Percentiles rank a stretch among this genome's conserved stretches.
Evolutionary conservation across 2,329 filamentous ascomycete genomes (phyloP).

Genomic region (Aspergillus bombycis): DNA sequence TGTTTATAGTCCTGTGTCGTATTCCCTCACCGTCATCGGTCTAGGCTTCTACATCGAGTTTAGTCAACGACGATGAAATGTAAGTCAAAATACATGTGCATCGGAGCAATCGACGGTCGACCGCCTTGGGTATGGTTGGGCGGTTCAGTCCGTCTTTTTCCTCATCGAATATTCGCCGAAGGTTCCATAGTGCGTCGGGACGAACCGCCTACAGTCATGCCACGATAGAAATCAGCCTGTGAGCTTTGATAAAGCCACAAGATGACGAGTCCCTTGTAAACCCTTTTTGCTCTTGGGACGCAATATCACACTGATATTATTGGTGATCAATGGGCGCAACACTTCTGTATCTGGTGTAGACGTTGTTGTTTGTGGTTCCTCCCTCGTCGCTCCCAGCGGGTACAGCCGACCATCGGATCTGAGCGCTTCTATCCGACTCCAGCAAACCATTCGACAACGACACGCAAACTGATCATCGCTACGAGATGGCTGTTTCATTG

Average conservation of each 20-base stretch:
- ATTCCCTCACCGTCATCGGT: neutral
- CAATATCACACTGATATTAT: neutral
- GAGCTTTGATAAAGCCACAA: neutral
- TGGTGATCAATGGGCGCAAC: neutral
- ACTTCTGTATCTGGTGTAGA: constrained; percentile 3
- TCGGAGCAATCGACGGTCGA: neutral
- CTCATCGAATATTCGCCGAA: constrained; percentile 1
- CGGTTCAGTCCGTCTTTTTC: neutral
- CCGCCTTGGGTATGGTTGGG: neutral
- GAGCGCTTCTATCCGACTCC: constrained; percentile 14
- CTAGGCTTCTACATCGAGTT: neutral
- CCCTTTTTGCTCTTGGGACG: neutral
- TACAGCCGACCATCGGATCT: constrained; percentile 18
- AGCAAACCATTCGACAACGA: constrained; percentile 2
- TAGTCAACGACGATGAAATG: neutral
- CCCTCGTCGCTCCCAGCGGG: constrained; percentile 8
- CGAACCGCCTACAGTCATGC: constrained; percentile 3
- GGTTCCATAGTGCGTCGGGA: constrained; percentile 11
- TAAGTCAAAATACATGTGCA: neutral
- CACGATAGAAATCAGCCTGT: constrained; percentile 1
- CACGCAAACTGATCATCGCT: constrained; percentile 4
- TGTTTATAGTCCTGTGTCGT: no score
- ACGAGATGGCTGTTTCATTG: constrained; percentile 1
- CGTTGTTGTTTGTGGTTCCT: neutral
- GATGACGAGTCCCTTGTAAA: constrained; percentile 12